Conservation (phyloP, 495 filamentous ascomycete genomes). For the Penicillium antarcticum region DNA sequence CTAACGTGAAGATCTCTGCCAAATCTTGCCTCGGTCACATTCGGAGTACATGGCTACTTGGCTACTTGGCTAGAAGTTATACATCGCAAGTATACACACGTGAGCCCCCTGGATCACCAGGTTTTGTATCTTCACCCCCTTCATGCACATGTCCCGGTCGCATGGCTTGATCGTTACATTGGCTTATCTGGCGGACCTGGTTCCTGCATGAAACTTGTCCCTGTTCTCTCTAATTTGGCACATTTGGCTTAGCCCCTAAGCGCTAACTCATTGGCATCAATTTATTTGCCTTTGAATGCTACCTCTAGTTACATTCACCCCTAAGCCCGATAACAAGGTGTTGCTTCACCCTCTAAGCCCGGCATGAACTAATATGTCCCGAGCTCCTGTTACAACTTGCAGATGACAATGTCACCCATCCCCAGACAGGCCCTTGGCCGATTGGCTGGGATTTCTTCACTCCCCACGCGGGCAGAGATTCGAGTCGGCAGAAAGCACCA, state of each 20-base stretch:
- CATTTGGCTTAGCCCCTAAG: not conserved
- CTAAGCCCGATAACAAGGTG: not conserved
- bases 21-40: not conserved
- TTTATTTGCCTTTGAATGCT: not conserved
- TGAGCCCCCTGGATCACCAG: not conserved
- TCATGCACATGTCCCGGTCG: constrained; percentile 23
- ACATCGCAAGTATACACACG: not conserved
- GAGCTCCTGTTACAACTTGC: not conserved
- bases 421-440: not conserved
- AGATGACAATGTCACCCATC: constrained; percentile 17
- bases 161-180: constrained; percentile 25
- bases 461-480: not conserved
- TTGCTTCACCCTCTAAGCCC: not conserved
- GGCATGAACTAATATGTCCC: not conserved
- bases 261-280: not conserved
- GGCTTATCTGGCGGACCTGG: constrained; percentile 9
- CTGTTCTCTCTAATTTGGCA: not conserved
- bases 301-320: not conserved
- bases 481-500: not conserved
- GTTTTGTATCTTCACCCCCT: not conserved
- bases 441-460: not conserved
- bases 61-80: too few species aligned
- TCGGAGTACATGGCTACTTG: not conserved
- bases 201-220: constrained; percentile 14
- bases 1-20: too few species aligned